Conservation (phyloP, 331 rosid species). For the Pyracantha coccinea region DNA sequence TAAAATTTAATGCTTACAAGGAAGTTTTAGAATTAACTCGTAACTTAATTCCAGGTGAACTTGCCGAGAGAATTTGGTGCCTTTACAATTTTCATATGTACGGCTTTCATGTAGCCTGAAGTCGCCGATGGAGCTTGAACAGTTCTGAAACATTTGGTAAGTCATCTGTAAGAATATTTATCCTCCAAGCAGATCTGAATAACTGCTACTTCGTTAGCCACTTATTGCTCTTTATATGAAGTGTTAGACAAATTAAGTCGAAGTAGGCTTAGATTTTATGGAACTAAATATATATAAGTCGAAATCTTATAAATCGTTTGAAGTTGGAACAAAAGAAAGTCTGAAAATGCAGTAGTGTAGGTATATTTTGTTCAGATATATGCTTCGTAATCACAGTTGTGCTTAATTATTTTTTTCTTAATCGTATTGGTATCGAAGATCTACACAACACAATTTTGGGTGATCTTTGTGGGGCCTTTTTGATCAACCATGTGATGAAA, state of each 20-base stretch:
- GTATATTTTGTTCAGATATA: neutral
- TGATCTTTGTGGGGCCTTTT: constrained; percentile 4
- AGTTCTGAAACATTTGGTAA: neutral
- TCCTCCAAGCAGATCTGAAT: neutral
- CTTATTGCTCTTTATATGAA: neutral
- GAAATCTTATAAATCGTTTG: neutral
- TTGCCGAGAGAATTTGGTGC: constrained; percentile 40
- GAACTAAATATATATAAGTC: neutral
- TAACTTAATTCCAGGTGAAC: constrained; percentile 22
- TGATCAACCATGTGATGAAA: neutral
- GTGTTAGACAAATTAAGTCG: neutral
- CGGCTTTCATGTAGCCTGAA: constrained; percentile 3
- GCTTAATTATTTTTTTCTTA: neutral
- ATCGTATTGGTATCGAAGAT: neutral
- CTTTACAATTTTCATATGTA: constrained; percentile 23
- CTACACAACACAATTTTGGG: neutral
- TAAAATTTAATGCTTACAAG: neutral
- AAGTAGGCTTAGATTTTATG: no score
- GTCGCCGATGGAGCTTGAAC: neutral
- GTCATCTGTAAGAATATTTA: neutral
- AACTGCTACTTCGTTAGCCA: neutral
- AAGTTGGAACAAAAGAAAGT: neutral
- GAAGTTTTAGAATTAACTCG: neutral
- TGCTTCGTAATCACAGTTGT: neutral
- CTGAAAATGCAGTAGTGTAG: neutral